Evolutionary conservation across 805 yeast species (phyloP).

Genomic region (Schwanniomyces polymorphus): DNA sequence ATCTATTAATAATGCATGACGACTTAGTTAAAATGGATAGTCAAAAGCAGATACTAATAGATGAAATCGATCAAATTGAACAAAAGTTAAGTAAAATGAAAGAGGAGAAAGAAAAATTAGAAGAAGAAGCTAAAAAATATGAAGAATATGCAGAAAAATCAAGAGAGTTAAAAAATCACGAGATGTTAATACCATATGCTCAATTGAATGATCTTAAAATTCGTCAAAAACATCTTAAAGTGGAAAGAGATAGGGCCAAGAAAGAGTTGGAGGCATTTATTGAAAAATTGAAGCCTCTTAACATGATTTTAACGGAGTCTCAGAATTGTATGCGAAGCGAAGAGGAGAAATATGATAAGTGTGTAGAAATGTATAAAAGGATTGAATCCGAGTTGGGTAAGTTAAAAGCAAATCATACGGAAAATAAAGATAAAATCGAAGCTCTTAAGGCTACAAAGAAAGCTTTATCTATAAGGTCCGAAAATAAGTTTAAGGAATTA

Average conservation of each 20-base stretch:
- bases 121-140: constrained; percentile 47
- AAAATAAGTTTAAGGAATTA: constrained; percentile 18
- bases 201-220: constrained; percentile 37
- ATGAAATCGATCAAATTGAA: constrained; percentile 26
- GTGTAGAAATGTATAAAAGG: constrained; percentile 6
- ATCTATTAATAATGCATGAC: constrained; percentile 57
- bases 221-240: constrained; percentile 29
- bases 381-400: constrained; percentile 1
- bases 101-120: constrained; percentile 36
- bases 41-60: constrained; percentile 24
- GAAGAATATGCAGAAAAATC: constrained; percentile 48
- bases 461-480: constrained; percentile 13
- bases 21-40: constrained; percentile 53
- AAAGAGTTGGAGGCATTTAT: constrained; percentile 25
- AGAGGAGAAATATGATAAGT: constrained; percentile 6
- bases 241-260: constrained; percentile 36
- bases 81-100: constrained; percentile 30
- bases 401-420: constrained; percentile 1
- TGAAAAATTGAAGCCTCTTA: constrained; percentile 22
- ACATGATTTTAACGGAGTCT: constrained; percentile 5
- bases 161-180: constrained; percentile 35
- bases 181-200: constrained; percentile 42
- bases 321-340: constrained; percentile 5
- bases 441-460: constrained; percentile 5
- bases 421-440: constrained; percentile 5